These are phyloP conservation scores for Penicillium longicatenatum DNA, from an alignment of 495 filamentous ascomycete species.

Conservation along the genomic window DNA sequence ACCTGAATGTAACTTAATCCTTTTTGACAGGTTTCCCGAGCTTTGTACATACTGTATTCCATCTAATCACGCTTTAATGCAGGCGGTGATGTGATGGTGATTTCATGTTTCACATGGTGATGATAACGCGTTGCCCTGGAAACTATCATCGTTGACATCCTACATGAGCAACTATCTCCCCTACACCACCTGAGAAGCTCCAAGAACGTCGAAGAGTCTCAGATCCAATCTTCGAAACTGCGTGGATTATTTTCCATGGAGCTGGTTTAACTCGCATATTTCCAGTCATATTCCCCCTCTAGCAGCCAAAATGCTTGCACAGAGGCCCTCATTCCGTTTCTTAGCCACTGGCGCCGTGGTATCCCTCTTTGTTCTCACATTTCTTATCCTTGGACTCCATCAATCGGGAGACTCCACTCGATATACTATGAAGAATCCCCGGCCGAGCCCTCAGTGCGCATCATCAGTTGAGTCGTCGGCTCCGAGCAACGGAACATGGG, in stretches of 20 bases:
- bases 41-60: no score
- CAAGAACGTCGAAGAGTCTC: not conserved
- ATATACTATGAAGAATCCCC: slow-evolving; percentile 28
- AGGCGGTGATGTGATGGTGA: no score
- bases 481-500: slow-evolving; percentile 27
- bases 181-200: not conserved
- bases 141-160: slow-evolving; percentile 20
- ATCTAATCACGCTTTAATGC: no score
- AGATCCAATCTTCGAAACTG: not conserved
- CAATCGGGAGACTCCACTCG: slow-evolving; percentile 18
- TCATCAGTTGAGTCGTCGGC: not conserved
- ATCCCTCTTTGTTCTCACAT: slow-evolving; percentile 33
- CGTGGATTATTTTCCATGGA: not conserved
- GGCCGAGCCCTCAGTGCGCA: slow-evolving; percentile 4
- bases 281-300: not conserved
- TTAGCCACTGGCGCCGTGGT: slow-evolving; percentile 33
- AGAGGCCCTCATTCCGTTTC: slow-evolving; percentile 36
- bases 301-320: slow-evolving; percentile 22
- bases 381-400: slow-evolving; percentile 28
- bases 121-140: slow-evolving; percentile 20
- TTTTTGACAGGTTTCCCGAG: not conserved
- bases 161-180: no score
- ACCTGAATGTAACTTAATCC: no score
- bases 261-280: not conserved
- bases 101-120: no score